phyloP scores from a whole-genome alignment of 208 protist genomes.

The Leishmania arabica region DNA sequence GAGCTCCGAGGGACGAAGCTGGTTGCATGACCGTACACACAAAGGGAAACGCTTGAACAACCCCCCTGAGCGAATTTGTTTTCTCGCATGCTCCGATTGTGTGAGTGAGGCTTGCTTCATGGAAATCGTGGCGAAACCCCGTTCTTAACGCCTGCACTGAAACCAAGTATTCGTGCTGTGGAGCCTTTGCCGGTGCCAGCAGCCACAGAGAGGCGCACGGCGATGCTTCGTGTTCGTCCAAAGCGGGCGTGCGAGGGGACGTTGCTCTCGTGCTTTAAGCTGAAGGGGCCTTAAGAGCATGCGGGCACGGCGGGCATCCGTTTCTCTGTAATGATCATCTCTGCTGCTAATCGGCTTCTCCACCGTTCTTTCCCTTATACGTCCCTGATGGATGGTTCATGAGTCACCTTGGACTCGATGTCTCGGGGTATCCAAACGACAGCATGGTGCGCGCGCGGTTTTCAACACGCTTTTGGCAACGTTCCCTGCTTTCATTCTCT shows the following conservation, averaged over 20 bases:
- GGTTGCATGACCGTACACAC: neutral
- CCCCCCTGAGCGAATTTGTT: neutral
- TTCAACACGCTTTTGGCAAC: neutral
- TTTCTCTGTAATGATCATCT: neutral
- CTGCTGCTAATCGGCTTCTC: neutral
- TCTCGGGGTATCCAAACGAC: neutral
- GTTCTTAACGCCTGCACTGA: neutral
- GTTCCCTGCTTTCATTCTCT: neutral
- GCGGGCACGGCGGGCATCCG: neutral
- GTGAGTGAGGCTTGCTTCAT: neutral
- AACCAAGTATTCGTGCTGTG: neutral
- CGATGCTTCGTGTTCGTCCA: neutral
- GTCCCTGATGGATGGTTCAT: neutral
- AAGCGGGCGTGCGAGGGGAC: neutral
- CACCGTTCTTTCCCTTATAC: neutral
- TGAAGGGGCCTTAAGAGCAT: neutral
- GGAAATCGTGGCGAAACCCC: neutral
- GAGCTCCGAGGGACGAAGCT: neutral
- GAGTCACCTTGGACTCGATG: neutral
- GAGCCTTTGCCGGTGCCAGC: neutral
- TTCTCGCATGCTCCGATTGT: neutral
- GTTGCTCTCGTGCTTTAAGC: neutral
- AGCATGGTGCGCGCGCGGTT: neutral
- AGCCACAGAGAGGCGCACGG: neutral
- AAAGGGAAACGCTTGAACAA: neutral